Percentiles rank a stretch among this genome's conserved stretches.
Conservation (phyloP, 202 grass and related monocot genomes). For the Saccharum hybrid region DNA sequence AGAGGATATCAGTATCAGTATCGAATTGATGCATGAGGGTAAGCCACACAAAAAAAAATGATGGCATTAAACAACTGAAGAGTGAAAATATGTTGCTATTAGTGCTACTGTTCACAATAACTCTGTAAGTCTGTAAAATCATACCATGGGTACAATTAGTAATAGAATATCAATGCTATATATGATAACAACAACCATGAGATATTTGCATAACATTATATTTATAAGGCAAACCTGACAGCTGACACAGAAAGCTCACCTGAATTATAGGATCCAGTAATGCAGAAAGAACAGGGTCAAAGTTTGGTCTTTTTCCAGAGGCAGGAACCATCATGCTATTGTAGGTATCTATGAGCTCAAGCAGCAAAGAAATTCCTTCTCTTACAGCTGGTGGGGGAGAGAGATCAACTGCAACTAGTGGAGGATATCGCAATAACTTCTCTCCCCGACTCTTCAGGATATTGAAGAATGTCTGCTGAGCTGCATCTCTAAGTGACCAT, state of each 20-base stretch:
- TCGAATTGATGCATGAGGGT: background rate
- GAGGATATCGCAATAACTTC: slow-evolving; percentile 86
- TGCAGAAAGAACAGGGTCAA: slow-evolving; percentile 89
- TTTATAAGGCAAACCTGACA: slow-evolving; percentile 15
- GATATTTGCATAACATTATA: slow-evolving; percentile 10
- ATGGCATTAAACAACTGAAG: slow-evolving; percentile 7
- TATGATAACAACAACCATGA: slow-evolving; percentile 1
- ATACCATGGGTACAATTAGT: background rate
- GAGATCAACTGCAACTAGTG: slow-evolving; percentile 85
- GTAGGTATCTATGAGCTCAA: slow-evolving; percentile 91
- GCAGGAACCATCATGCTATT: slow-evolving; percentile 97
- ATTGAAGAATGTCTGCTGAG: slow-evolving; percentile 90
- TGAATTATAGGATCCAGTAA: slow-evolving; percentile 97
- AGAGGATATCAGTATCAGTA: slow-evolving; percentile 4
- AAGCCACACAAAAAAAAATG: background rate
- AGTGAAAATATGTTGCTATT: background rate
- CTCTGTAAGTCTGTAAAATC: background rate
- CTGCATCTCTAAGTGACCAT: slow-evolving; percentile 79
- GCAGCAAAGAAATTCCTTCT: slow-evolving; percentile 86
- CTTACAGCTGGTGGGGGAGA: slow-evolving; percentile 80
- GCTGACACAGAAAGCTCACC: slow-evolving; percentile 51
- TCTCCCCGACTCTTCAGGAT: slow-evolving; percentile 89
- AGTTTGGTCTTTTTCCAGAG: slow-evolving; percentile 81
- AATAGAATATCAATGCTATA: background rate
- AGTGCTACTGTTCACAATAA: background rate